Conservation (phyloP, 495 filamentous ascomycete species). For the Tuber aestivum region DNA sequence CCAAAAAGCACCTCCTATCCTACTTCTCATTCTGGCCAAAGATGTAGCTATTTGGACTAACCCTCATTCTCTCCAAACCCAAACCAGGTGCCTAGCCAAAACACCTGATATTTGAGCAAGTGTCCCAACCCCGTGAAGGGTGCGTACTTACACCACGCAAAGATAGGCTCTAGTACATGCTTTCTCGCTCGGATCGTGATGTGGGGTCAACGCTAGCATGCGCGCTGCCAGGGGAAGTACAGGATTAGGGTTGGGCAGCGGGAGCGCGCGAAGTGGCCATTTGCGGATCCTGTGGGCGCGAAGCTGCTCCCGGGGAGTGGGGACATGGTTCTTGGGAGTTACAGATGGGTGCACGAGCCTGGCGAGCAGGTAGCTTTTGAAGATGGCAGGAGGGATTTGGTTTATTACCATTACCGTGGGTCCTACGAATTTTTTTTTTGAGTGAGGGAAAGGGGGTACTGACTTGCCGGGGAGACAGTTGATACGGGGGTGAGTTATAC, state of each 20-base stretch:
- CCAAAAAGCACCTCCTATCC: slow-evolving; percentile 13
- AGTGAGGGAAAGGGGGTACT: background rate
- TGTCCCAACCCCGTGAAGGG: no score
- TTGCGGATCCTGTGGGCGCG: slow-evolving; percentile 44
- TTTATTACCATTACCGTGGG: slow-evolving; percentile 52
- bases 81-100: background rate
- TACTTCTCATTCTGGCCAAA: slow-evolving; percentile 28
- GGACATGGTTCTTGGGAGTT: slow-evolving; percentile 47
- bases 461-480: slow-evolving; percentile 38
- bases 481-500: slow-evolving; percentile 47
- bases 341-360: slow-evolving; percentile 48
- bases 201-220: slow-evolving; percentile 18
- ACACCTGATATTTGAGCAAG: no score
- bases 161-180: slow-evolving; percentile 27
- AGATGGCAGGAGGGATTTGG: slow-evolving; percentile 44
- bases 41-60: slow-evolving; percentile 23
- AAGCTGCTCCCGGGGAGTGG: slow-evolving; percentile 46
- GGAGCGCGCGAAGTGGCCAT: slow-evolving; percentile 45
- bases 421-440: background rate
- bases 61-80: background rate
- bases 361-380: slow-evolving; percentile 47
- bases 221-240: slow-evolving; percentile 38
- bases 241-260: slow-evolving; percentile 49
- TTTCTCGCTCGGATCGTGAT: slow-evolving; percentile 17
- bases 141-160: no score